Evolutionary conservation across 352 stramenopile genomes (phyloP).

Genomic region (Lagenidium giganteum): DNA sequence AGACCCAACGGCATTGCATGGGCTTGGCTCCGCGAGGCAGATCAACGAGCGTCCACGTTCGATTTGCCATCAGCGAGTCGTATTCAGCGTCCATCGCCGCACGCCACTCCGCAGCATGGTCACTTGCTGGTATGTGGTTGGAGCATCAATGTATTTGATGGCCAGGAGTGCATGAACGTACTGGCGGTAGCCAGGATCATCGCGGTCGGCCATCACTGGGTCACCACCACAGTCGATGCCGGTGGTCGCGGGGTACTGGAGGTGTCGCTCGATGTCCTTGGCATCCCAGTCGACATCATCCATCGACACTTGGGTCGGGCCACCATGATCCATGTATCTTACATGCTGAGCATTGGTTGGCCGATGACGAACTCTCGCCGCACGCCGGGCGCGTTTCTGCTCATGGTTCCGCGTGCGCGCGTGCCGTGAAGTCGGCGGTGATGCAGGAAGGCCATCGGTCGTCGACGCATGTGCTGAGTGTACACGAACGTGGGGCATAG

Average conservation of each 20-base stretch:
- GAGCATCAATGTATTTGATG: conserved; percentile 8
- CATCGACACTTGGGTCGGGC: too few relatives aligned
- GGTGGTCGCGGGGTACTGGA: background rate
- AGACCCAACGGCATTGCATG: conserved; percentile 14
- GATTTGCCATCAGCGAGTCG: conserved; percentile 2
- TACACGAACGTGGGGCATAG: too few relatives aligned
- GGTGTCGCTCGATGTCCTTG: too few relatives aligned
- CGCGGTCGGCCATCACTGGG: background rate
- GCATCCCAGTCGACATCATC: too few relatives aligned
- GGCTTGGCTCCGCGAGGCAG: conserved; percentile 8
- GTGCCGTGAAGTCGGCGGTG: too few relatives aligned
- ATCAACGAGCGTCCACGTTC: conserved; percentile 2
- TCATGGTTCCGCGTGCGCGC: too few relatives aligned
- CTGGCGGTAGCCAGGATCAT: conserved; percentile 2
- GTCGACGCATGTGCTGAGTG: too few relatives aligned
- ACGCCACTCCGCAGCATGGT: conserved; percentile 3
- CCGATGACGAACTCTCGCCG: too few relatives aligned
- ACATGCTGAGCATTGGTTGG: too few relatives aligned
- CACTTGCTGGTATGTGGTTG: conserved; percentile 5
- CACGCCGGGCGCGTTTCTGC: too few relatives aligned
- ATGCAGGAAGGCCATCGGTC: too few relatives aligned
- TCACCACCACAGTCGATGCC: conserved; percentile 3
- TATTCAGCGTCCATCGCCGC: conserved; percentile 7
- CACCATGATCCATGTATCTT: too few relatives aligned
- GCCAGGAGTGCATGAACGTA: conserved; percentile 5